Percentiles rank a stretch among this genome's conserved stretches.
phyloP scores from a whole-genome alignment of 2,329 filamentous ascomycete species.

The Epichloe festucae region DNA sequence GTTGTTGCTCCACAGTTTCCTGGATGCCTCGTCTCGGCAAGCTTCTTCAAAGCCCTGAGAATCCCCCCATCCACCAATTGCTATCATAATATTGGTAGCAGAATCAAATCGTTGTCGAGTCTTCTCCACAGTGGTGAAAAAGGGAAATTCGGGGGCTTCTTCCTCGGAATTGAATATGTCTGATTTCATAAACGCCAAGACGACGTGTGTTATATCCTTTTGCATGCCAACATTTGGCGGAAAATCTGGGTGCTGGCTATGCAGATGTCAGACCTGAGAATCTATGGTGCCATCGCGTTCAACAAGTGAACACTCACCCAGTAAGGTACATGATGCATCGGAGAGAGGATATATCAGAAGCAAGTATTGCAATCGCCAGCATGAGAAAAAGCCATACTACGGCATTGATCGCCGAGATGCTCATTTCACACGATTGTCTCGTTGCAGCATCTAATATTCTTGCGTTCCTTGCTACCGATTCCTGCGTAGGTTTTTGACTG shows the following conservation, averaged over 20 bases:
- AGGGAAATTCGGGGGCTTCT: slow-evolving; percentile 26
- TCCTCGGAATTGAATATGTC: slow-evolving; percentile 34
- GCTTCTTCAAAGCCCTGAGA: slow-evolving; percentile 48
- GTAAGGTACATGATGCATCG: slow-evolving; percentile 37
- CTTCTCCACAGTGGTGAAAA: slow-evolving; percentile 38
- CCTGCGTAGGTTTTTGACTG: no score
- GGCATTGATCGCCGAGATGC: not conserved
- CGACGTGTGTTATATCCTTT: slow-evolving; percentile 39
- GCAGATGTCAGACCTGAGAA: not conserved
- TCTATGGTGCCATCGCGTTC: not conserved
- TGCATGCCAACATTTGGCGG: slow-evolving; percentile 24
- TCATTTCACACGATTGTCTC: not conserved
- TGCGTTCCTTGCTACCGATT: not conserved
- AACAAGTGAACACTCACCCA: slow-evolving; percentile 23
- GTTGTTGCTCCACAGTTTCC: slow-evolving; percentile 49
- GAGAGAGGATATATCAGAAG: slow-evolving; percentile 9
- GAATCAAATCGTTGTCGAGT: slow-evolving; percentile 34
- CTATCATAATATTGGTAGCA: slow-evolving; percentile 51
- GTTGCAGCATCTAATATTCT: not conserved
- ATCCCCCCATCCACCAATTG: slow-evolving; percentile 66
- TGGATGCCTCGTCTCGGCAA: slow-evolving; percentile 35
- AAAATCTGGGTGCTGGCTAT: slow-evolving; percentile 33
- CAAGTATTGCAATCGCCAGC: not conserved
- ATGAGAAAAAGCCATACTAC: slow-evolving; percentile 4
- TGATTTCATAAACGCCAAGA: slow-evolving; percentile 44